Evolutionary conservation across 345 rosid species (phyloP), one percentile per base, ranked within the genome.

Genomic region (Sisymbrium altissimum): DNA sequence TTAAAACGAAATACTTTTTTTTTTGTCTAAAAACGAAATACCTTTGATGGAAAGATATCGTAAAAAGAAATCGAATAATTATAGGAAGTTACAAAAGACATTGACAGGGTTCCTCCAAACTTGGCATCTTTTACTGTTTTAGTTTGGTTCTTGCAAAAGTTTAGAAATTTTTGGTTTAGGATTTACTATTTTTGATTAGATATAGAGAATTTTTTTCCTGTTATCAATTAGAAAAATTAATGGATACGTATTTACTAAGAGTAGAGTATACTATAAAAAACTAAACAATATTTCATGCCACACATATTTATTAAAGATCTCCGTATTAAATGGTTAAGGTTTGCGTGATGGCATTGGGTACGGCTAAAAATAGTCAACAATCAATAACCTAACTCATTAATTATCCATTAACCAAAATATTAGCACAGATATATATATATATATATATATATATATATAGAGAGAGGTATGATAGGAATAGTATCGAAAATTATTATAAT

Each of bases 361-460:
- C 74, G 58, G 33, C 66, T 46, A 59, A 46, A 38, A 70, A 46
- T 35, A 35, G 74, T 70, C 74, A 46, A 35, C 39, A 59, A 70
- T 15, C 56, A 21, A 9, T 43, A 21, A 70, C 57, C 58, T 58
- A 70, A 58, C 35, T 58, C 58, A 59, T 58, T 57, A 21, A 56
- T 30, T 56, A 41, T 68, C 73, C 73, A 46, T 29, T 41, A 62
- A 35, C 44, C 19, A 36, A 9, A 35, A 57, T 57, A 48, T 48
- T 7, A 5, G 17, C 17, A 43, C 25, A 23, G 1, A 23, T 23
- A 23, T 23, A 23, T 3, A 23, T 23, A 23, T 23, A 32, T 6
- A 14, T 5, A 33, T 35, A 57, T n/a, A 33, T 9, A 23, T 23
- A 32, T 6, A 14, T 5, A 33, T 35, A 57, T n/a, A 33, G n/a